A percentile compares a stretch with the other conserved stretches of the same genome.
Conservation (phyloP, 2,329 filamentous ascomycete genomes). For the Lachnum nothofagi region DNA sequence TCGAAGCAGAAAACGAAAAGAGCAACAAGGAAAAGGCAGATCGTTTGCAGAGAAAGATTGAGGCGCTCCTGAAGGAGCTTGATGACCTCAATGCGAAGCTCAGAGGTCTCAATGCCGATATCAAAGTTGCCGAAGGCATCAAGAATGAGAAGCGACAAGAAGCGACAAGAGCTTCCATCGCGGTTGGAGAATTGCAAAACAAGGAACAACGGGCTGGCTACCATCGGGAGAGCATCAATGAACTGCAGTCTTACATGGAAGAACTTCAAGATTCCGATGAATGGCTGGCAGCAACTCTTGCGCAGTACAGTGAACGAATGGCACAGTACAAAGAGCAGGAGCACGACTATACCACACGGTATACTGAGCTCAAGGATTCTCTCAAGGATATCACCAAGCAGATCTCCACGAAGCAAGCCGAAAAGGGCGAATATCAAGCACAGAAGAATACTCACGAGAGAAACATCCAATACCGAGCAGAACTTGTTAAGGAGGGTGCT, state of each 20-base stretch:
- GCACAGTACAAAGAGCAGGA: conserved; percentile 59
- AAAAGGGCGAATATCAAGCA: conserved; percentile 74
- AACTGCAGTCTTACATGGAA: conserved; percentile 66
- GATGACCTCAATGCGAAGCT: conserved; percentile 55
- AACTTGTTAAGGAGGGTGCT: conserved; percentile 73
- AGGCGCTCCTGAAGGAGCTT: conserved; percentile 62
- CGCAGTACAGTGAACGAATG: conserved; percentile 74
- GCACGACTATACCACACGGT: conserved; percentile 57
- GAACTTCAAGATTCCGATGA: conserved; percentile 75
- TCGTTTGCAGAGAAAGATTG: conserved; percentile 60
- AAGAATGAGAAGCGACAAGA: conserved; percentile 65
- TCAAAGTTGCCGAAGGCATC: conserved; percentile 49
- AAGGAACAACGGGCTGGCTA: conserved; percentile 71
- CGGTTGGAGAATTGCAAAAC: conserved; percentile 69
- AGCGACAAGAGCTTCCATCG: conserved; percentile 66
- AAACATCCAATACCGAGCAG: conserved; percentile 65
- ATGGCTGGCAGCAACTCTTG: conserved; percentile 64
- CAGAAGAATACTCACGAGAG: conserved; percentile 83
- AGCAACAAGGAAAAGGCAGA: conserved; percentile 80
- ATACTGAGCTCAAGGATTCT: conserved; percentile 56
- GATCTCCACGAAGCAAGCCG: conserved; percentile 51
- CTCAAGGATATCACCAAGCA: conserved; percentile 42
- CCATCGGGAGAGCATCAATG: conserved; percentile 64
- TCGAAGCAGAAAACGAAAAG: conserved; percentile 72
- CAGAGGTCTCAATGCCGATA: conserved; percentile 53